A percentile compares a stretch with the other conserved stretches of the same genome.
These are phyloP conservation scores for Saussurea involucrata DNA, from an alignment of 129 eudicot species.

Conservation along the genomic window DNA sequence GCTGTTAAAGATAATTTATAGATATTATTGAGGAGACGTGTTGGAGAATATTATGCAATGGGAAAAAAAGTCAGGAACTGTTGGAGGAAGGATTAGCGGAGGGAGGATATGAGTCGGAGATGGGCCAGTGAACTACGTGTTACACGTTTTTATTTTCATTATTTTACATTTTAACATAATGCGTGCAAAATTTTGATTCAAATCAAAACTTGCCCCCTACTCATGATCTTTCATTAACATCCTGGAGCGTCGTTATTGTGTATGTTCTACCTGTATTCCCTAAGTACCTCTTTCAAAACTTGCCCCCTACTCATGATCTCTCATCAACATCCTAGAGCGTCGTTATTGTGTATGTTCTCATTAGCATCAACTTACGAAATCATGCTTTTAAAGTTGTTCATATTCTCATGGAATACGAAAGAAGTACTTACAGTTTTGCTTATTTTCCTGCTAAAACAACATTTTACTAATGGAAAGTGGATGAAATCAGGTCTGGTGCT, in stretches of 20 bases:
- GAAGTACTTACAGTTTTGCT: neutral
- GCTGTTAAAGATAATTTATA: neutral
- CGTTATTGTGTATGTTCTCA: neutral
- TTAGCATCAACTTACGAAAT: neutral
- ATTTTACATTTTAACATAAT: too few relatives aligned
- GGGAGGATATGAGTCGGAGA: neutral
- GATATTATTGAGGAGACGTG: neutral
- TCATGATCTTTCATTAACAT: neutral
- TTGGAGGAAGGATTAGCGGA: neutral
- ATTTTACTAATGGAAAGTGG: neutral
- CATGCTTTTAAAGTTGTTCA: neutral
- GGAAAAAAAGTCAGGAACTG: neutral
- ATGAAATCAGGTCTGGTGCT: neutral
- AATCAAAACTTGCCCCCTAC: neutral
- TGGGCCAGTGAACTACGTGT: neutral
- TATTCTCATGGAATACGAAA: neutral
- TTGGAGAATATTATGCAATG: neutral
- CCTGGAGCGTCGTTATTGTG: neutral
- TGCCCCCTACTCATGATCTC: neutral
- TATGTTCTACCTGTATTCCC: neutral
- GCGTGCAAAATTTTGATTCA: neutral
- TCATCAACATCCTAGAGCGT: neutral
- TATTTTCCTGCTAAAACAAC: neutral
- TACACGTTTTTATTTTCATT: too few relatives aligned
- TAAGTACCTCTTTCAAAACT: neutral